Evolutionary conservation across 768 basidiomycete genomes (phyloP), one percentile per base, ranked within the genome.

Genomic region (Hypsizygus marmoreus): DNA sequence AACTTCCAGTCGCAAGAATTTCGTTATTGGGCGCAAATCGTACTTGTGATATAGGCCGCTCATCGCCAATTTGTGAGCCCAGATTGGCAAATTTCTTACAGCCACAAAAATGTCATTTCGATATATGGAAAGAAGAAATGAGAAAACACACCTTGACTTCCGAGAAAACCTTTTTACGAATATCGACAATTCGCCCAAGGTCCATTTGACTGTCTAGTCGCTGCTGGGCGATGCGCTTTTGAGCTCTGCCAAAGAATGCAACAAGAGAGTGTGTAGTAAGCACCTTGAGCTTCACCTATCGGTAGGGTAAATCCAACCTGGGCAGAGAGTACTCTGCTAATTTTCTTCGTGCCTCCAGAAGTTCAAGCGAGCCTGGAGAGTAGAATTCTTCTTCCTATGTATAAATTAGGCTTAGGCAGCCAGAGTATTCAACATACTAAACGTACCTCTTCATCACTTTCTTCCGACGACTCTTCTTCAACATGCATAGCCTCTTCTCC

Each of bases 41-140:
- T 22, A 97, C 91, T 70, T 89, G 86, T 2, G 93, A 88, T 53
- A 98, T 82, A 1, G 97, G 94, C 32, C 97, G 80, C 55, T 97
- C 94, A 64, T 97, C 97, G 43, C 94, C 97, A 55, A 98, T 94
- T 76, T 98, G 95, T 0, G 97, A 97, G 17, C 97, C 97, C 34
- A 98, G 81, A 58, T 94, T 95, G 37, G 83, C 76, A 66, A 90
- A 94, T 66, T 84, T 89, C 91, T 95, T 4, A 10, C 56, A 1
- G 23, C 2, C 17, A 12, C 6, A 29, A 49, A 35, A 12, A 9
- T 17, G 24, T 28, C 46, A 42, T 28, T 8, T 14, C 17, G 13
- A 26, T n/a, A 32, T 12, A 37, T 31, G 2, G 17, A 33, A 19
- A 13, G 32, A 12, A 36, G 20, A 19, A 10, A 40, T 40, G 6